Evolutionary conservation across 306 rosid species (phyloP), one percentile per base, ranked within the genome.

Genomic region (Datisca glomerata): DNA sequence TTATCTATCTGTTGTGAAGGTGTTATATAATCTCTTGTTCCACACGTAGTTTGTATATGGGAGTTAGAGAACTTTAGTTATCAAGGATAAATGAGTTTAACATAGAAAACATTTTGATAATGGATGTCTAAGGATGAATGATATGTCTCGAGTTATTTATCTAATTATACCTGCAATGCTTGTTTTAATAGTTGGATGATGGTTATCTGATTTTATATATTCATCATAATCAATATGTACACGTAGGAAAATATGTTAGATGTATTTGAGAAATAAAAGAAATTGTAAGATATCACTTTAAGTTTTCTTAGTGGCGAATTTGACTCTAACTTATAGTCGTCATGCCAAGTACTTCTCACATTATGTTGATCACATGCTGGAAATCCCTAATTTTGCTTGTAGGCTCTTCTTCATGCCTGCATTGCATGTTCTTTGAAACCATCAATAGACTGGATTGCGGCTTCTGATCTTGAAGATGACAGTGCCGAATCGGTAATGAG

Each of bases 371-470:
- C n/a, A n/a, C n/a, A n/a, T 19, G 6, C 23, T 20, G 43, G n/a
- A n/a, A n/a, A n/a, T n/a, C n/a, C n/a, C n/a, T n/a, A n/a, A n/a
- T 39, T 51, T 27, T 38, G 39, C 19, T 22, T 18, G 19, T 27
- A 89, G 98, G 98, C 98, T 64, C 93, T 89, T 68, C 75, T 89
- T 56, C 98, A 89, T 80, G 98, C 98, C 29, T 80, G 93, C 22
- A 68, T 78, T 52, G 86, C 94, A 12, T 70, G 91, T 65, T 89
- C 80, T 33, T 60, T 89, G 59, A 80, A 48, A 73, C 94, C 98
- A 54, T 66, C 85, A 44, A 80, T 89, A 56, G 98, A 75, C 51
- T 89, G 98, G 98, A 84, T 89, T 68, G 98, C 98, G 14, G 96
- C 98, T 58, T 78, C 98, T 52, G 96, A 89, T 64, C 91, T 89